These are phyloP conservation scores for Botrytis pseudocinerea DNA, from an alignment of 2,329 filamentous ascomycete species.

Conservation along the genomic window DNA sequence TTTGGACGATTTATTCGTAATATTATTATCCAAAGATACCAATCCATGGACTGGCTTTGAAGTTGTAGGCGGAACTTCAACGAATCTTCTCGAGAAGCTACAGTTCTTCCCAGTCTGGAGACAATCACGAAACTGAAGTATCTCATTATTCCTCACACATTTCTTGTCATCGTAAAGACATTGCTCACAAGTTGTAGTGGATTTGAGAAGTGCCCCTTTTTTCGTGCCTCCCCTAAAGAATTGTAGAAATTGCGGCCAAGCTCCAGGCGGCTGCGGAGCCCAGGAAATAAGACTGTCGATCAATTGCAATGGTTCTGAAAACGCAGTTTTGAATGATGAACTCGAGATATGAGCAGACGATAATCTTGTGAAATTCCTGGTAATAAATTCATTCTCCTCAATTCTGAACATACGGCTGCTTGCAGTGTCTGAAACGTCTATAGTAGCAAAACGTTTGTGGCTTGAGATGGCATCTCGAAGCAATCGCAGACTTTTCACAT, in stretches of 20 bases:
- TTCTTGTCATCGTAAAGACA: not conserved
- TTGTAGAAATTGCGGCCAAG: not conserved
- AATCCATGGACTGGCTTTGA: not conserved
- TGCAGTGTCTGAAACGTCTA: conserved; percentile 29
- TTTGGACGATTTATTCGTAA: not conserved
- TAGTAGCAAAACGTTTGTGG: conserved; percentile 9
- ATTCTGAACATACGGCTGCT: conserved; percentile 24
- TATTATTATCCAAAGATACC: not conserved
- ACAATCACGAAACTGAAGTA: not conserved
- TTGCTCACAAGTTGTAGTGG: not conserved
- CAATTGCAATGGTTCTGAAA: not conserved
- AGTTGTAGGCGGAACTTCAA: not conserved
- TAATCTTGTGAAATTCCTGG: too few relatives aligned
- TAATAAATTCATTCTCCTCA: not conserved
- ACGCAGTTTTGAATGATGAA: not conserved
- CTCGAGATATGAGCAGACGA: not conserved
- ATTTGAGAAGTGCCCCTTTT: not conserved
- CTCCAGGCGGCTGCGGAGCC: not conserved
- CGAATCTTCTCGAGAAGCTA: not conserved
- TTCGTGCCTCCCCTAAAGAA: too few relatives aligned
- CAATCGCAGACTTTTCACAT: conserved; percentile 31
- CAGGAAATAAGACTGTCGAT: not conserved
- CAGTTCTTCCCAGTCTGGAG: not conserved
- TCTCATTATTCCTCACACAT: not conserved
- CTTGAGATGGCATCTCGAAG: conserved; percentile 28